These are phyloP conservation scores for Phialocephala subalpina DNA, from an alignment of 2,329 filamentous ascomycete species.

Conservation along the genomic window DNA sequence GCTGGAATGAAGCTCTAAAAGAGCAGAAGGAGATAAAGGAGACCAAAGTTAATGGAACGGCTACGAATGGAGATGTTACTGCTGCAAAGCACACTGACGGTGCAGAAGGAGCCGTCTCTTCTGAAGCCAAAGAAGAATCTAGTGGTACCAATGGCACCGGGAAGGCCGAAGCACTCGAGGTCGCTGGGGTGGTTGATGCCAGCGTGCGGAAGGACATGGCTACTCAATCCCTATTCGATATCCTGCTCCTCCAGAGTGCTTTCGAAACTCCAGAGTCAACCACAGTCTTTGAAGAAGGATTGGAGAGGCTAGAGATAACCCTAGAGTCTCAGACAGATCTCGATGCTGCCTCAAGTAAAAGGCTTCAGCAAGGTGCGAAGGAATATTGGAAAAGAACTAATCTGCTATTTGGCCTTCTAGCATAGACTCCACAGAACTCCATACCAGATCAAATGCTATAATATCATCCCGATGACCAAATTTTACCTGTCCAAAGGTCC, in stretches of 20 bases:
- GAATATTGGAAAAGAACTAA: slow-evolving; percentile 88
- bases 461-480: too few relatives aligned
- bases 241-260: slow-evolving; percentile 57
- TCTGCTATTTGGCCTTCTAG: slow-evolving; percentile 81
- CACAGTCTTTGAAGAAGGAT: slow-evolving; percentile 46
- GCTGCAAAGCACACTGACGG: slow-evolving; percentile 4
- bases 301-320: slow-evolving; percentile 54
- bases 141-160: background rate
- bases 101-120: background rate
- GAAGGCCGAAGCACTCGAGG: background rate
- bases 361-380: slow-evolving; percentile 67
- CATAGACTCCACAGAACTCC: slow-evolving; percentile 37
- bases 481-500: too few relatives aligned
- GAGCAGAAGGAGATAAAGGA: slow-evolving; percentile 32
- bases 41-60: slow-evolving; percentile 26
- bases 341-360: slow-evolving; percentile 56
- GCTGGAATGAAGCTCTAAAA: slow-evolving; percentile 43
- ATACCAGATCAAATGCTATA: background rate
- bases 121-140: background rate
- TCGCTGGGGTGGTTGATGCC: background rate
- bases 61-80: slow-evolving; percentile 5
- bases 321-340: slow-evolving; percentile 56
- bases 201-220: slow-evolving; percentile 53
- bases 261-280: slow-evolving; percentile 46
- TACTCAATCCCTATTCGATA: slow-evolving; percentile 69